A percentile compares a stretch with the other conserved stretches of the same genome.
Conservation (phyloP, 495 filamentous ascomycete genomes). For the Trichoderma orchidacearum region DNA sequence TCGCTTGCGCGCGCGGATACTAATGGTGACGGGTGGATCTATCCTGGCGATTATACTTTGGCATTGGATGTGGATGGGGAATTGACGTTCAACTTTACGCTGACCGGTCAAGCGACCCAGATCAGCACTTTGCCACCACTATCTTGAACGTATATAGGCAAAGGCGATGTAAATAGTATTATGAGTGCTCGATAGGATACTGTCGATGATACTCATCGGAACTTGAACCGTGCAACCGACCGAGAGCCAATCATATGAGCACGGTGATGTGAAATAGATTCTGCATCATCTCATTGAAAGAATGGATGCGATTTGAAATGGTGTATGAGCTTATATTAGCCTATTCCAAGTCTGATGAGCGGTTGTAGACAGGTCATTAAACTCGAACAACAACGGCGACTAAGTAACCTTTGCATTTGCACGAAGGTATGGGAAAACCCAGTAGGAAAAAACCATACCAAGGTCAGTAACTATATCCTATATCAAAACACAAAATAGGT, state of each 20-base stretch:
- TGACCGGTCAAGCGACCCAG: constrained; percentile 21
- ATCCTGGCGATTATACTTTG: constrained; percentile 51
- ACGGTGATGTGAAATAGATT: too few relatives aligned
- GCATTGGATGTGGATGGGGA: constrained; percentile 36
- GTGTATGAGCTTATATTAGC: too few relatives aligned
- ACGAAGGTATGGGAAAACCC: background rate
- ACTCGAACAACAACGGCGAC: too few relatives aligned
- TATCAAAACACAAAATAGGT: background rate
- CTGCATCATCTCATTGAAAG: too few relatives aligned
- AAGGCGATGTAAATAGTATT: background rate
- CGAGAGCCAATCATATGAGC: too few relatives aligned
- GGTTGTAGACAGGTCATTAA: too few relatives aligned
- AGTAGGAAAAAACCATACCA: background rate
- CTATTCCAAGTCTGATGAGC: too few relatives aligned
- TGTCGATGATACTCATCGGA: too few relatives aligned
- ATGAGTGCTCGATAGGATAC: too few relatives aligned
- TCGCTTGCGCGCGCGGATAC: constrained; percentile 44
- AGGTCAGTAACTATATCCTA: background rate
- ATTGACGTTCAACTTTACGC: constrained; percentile 21
- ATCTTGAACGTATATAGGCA: background rate
- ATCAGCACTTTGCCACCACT: background rate
- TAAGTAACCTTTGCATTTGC: background rate
- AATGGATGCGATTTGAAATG: too few relatives aligned
- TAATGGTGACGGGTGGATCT: constrained; percentile 45
- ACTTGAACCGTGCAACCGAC: too few relatives aligned